These are phyloP conservation scores for Fagus sylvatica DNA, from an alignment of 306 rosid species.

Conservation along the genomic window DNA sequence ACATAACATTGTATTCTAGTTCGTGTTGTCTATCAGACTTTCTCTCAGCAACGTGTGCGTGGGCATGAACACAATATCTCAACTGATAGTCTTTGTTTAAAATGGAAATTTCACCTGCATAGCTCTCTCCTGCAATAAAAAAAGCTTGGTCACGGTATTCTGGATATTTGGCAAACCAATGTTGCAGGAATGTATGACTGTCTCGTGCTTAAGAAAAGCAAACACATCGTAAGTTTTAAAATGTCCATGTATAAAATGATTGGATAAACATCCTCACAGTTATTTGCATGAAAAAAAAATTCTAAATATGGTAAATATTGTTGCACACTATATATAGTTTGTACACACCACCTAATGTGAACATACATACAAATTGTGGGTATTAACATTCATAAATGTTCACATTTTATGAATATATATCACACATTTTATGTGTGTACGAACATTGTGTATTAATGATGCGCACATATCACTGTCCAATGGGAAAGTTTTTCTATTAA, in stretches of 20 bases:
- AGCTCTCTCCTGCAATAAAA: constrained; percentile 43
- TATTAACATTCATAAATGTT: no score
- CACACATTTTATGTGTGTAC: no score
- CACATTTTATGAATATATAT: no score
- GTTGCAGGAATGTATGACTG: constrained; percentile 29
- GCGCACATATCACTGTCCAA: neutral
- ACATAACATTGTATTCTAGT: no score
- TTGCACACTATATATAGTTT: no score
- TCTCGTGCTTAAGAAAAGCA: constrained; percentile 33
- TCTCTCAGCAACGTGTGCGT: no score
- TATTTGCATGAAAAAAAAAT: neutral
- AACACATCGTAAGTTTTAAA: neutral
- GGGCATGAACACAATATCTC: no score
- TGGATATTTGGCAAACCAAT: constrained; percentile 43
- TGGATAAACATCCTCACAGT: no score
- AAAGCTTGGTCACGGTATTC: constrained; percentile 31
- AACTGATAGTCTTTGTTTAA: neutral
- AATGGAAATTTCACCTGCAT: constrained; percentile 30
- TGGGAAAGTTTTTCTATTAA: neutral
- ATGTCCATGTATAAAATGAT: neutral
- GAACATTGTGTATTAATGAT: neutral
- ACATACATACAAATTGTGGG: no score
- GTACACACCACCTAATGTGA: no score
- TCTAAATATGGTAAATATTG: no score
- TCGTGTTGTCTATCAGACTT: no score